Percentiles rank a stretch among this genome's conserved stretches.
These are phyloP conservation scores for Diophrys sp. DNA, from an alignment of 73 alveolate species.

Conservation along the genomic window DNA sequence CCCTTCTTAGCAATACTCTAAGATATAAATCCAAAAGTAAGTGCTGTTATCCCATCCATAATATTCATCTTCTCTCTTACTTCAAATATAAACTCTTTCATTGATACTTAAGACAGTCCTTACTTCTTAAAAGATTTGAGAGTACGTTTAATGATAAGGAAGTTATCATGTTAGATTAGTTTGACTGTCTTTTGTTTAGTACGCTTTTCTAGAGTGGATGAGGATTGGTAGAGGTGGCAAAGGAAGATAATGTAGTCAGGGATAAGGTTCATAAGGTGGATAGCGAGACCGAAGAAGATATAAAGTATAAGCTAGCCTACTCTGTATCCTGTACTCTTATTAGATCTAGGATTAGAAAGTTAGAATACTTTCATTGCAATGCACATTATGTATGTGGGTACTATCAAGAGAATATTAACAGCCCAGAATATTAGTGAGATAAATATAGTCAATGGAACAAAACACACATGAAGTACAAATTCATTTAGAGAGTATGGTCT, in stretches of 20 bases:
- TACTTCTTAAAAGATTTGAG: background rate
- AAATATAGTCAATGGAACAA: background rate
- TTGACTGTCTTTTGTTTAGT: background rate
- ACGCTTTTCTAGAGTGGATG: background rate
- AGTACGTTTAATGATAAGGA: background rate
- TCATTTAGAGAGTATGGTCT: background rate
- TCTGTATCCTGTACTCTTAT: background rate
- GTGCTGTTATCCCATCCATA: background rate
- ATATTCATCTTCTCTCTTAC: constrained; percentile 15
- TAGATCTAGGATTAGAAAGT: background rate
- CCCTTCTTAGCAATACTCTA: background rate
- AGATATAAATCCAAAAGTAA: background rate
- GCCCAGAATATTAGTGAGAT: background rate
- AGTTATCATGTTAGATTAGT: background rate
- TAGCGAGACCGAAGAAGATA: constrained; percentile 9
- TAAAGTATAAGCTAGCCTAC: background rate
- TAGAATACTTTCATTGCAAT: background rate
- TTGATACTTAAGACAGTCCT: background rate
- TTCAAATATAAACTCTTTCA: background rate
- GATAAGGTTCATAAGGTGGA: background rate
- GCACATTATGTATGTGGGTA: background rate
- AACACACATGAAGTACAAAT: background rate
- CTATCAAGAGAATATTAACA: background rate
- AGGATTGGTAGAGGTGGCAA: constrained; percentile 6
- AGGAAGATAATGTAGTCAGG: constrained; percentile 3